Conservation (phyloP, 2,329 filamentous ascomycete genomes). For the Fusarium sp. region DNA sequence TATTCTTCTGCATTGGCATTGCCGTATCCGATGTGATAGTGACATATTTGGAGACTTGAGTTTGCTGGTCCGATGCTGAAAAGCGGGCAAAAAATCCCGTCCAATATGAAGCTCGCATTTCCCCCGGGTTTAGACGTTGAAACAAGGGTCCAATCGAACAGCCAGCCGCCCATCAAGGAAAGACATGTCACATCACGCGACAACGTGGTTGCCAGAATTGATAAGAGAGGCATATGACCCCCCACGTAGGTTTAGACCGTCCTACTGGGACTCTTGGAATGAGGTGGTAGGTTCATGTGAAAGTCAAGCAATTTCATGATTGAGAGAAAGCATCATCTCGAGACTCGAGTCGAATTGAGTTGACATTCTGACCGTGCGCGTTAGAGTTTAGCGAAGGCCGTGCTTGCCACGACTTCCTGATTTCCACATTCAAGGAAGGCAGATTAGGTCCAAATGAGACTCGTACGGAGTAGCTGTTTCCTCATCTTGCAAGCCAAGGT, state of each 20-base stretch:
- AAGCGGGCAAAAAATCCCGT: slow-evolving; percentile 12
- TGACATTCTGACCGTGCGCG: background rate
- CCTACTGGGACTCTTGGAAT: slow-evolving; percentile 28
- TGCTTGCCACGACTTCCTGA: background rate
- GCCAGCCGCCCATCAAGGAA: background rate
- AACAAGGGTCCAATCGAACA: slow-evolving; percentile 29
- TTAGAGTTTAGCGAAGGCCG: slow-evolving; percentile 8
- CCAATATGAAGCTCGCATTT: slow-evolving; percentile 35
- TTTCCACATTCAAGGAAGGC: background rate
- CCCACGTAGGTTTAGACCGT: slow-evolving; percentile 26
- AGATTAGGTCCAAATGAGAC: background rate
- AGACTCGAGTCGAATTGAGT: background rate
- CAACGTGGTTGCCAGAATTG: slow-evolving; percentile 27
- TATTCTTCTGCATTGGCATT: background rate
- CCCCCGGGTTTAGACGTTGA: slow-evolving; percentile 33
- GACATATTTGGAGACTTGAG: background rate
- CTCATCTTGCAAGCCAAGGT: background rate
- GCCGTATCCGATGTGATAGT: background rate
- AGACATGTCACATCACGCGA: slow-evolving; percentile 38
- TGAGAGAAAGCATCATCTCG: background rate
- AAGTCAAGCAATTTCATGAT: slow-evolving; percentile 5
- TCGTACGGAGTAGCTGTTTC: slow-evolving; percentile 1
- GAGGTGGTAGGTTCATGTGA: background rate
- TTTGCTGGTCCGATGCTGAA: slow-evolving; percentile 26
- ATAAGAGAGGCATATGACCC: slow-evolving; percentile 28